These are phyloP conservation scores for Boehmeria nivea DNA, from an alignment of 306 rosid genomes.

Conservation along the genomic window DNA sequence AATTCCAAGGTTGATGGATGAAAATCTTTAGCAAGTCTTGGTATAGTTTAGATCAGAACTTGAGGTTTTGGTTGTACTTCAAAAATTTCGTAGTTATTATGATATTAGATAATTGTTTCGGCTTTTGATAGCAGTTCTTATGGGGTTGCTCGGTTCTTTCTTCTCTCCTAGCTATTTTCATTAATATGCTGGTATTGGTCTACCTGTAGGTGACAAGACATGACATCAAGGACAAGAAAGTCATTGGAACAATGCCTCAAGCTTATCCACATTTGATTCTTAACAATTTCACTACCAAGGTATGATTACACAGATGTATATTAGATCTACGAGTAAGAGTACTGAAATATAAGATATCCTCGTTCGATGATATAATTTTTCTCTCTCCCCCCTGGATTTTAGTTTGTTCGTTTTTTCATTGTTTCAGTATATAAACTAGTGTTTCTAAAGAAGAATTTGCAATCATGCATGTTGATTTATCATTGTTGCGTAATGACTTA, in stretches of 20 bases:
- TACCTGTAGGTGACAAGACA: constrained; percentile 75
- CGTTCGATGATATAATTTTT: too few species aligned
- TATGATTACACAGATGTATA: constrained; percentile 14
- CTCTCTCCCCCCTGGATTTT: too few species aligned
- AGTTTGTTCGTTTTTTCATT: too few species aligned
- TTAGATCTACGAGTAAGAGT: too few species aligned
- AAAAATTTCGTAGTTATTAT: too few species aligned
- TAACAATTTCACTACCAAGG: constrained; percentile 82
- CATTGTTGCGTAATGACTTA: background rate
- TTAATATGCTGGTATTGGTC: constrained; percentile 17
- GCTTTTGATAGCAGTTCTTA: background rate
- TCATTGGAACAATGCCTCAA: constrained; percentile 89
- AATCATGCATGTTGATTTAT: too few species aligned
- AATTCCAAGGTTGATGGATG: background rate
- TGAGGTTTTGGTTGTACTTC: background rate
- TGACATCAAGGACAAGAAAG: constrained; percentile 76
- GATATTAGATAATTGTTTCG: background rate
- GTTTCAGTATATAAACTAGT: too few species aligned
- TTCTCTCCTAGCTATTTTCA: background rate
- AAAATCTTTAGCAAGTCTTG: too few species aligned
- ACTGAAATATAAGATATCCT: too few species aligned
- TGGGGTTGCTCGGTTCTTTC: constrained; percentile 7
- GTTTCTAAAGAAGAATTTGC: too few species aligned
- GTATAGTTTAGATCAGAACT: too few species aligned
- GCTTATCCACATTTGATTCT: constrained; percentile 82